These are phyloP conservation scores for Vaccinium vitisidaea DNA, from an alignment of 148 eudicot species.

Conservation along the genomic window DNA sequence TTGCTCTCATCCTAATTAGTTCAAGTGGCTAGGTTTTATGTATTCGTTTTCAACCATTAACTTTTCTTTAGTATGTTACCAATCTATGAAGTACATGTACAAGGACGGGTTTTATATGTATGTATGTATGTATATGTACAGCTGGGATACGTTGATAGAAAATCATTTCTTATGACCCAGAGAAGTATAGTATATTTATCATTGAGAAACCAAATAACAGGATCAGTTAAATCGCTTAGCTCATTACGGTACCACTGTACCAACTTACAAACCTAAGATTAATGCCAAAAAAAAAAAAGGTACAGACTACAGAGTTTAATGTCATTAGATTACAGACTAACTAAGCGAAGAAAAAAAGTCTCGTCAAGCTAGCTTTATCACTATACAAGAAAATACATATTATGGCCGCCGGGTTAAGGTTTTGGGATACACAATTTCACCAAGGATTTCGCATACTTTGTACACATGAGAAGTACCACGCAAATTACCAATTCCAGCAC, in stretches of 20 bases:
- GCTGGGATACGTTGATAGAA: background rate
- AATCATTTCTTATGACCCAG: background rate
- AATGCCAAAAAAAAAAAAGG: background rate
- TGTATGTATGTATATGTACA: background rate
- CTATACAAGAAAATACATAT: background rate
- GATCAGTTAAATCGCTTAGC: background rate
- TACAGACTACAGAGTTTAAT: background rate
- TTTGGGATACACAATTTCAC: background rate
- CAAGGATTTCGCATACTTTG: background rate
- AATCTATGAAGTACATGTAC: background rate
- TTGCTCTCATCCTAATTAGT: background rate
- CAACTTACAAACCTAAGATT: background rate
- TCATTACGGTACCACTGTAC: background rate
- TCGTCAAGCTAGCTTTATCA: background rate
- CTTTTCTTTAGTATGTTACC: background rate
- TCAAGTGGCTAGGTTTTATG: background rate
- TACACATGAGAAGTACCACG: background rate
- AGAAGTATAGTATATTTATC: background rate
- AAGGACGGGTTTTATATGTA: background rate
- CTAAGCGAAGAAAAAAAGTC: background rate
- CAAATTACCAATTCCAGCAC: background rate
- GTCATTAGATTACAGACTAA: background rate
- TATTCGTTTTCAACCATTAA: background rate
- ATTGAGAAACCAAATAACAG: background rate
- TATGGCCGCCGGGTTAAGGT: background rate